Base-by-base conservation (phyloP, 2,329 filamentous ascomycete species). In the Claviceps arundinis region DNA sequence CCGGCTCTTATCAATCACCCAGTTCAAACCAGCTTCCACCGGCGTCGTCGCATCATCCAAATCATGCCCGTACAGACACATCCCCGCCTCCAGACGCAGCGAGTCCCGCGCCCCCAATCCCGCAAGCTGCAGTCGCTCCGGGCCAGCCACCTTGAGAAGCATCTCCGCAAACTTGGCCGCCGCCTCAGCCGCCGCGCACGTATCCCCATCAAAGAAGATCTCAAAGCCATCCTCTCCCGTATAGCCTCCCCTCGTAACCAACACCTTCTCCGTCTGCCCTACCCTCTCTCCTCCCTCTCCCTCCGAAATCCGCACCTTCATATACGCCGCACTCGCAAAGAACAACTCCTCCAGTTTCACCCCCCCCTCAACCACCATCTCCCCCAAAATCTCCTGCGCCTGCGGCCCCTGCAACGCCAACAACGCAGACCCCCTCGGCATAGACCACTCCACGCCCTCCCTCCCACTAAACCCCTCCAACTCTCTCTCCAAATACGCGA, bases 31-130 rank as follows among this genome's bases (percentile, higher is more conserved):
- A 37, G 69, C 78, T 68, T 81, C 78, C 56, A 77, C 75, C 16
- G 78, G 78, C 16, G 78, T 81, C 17, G 75, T 81, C n/a, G 68
- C 67, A 64, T 95, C 91, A 65, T 94, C 83, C 40, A 98, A 79
- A 67, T 98, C 93, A 70, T 97, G 89, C n/a, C 93, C 93, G 71
- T 98, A 98, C n/a, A 98, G 78, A 69, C 93, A 98, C 91, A 98
- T 95, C 55, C 93, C 93, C 0, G 93, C 93, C 72, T 98, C 93
- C 34, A 98, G 81, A 47, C 93, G 84, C 54, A 98, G 80, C 56
- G 86, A 94, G 68, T 98, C 93, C 57, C 93, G 81, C 2, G 93
- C 89, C 9, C 90, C 93, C 0, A 98, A 78, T 3, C 93, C 93
- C 2, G 91, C 89, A 46, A 95, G 78, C 62, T 85, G 84, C 16